Evolutionary conservation across 257 asterid genomes (phyloP).

Genomic region (Solanum habrochaites): DNA sequence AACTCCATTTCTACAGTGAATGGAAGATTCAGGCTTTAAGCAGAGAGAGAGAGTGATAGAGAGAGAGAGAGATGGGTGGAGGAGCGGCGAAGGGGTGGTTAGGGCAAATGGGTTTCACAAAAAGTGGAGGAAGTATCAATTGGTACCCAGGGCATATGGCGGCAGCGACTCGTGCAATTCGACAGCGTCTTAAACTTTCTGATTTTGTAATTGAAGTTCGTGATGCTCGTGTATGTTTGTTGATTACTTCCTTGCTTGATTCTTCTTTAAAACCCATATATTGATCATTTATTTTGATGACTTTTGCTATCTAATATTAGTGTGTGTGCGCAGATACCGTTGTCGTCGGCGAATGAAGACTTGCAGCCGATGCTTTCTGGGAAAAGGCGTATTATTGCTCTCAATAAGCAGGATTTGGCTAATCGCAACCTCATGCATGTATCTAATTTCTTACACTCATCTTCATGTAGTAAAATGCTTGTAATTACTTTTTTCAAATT

Average conservation of each 20-base stretch:
- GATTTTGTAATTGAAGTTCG: constrained; percentile 94
- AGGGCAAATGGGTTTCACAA: constrained; percentile 69
- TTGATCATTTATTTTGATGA: background rate
- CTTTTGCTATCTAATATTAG: background rate
- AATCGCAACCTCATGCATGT: constrained; percentile 90
- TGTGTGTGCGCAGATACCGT: constrained; percentile 44
- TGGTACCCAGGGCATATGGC: constrained; percentile 99
- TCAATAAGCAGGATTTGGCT: constrained; percentile 94
- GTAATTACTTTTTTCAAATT: background rate
- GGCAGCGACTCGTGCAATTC: constrained; percentile 90
- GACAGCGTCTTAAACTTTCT: constrained; percentile 75
- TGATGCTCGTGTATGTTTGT: constrained; percentile 62
- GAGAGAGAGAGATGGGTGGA: background rate
- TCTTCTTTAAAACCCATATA: background rate
- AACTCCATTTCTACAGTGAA: background rate
- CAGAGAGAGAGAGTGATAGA: background rate
- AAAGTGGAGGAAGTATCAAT: constrained; percentile 24
- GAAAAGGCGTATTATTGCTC: constrained; percentile 72
- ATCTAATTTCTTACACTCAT: background rate
- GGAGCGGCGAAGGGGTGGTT: constrained; percentile 33
- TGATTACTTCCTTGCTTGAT: background rate
- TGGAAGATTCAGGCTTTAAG: background rate
- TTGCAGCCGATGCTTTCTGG: constrained; percentile 74
- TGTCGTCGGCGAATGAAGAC: constrained; percentile 72
- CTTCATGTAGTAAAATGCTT: background rate